Conservation (phyloP, 257 asterid genomes). For the Pogostemon cablin region DNA sequence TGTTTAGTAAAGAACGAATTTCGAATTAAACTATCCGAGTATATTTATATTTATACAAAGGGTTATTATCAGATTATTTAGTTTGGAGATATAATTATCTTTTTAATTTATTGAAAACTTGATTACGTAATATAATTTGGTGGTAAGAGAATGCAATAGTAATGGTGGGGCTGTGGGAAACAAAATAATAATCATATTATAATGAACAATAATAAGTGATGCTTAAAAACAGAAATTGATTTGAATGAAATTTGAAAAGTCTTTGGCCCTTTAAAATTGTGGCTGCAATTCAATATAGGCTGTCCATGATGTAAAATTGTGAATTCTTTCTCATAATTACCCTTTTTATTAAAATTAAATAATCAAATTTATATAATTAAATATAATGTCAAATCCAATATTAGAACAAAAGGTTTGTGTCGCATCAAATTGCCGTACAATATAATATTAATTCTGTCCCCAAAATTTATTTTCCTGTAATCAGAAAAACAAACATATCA, state of each 20-base stretch:
- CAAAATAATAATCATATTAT: neutral
- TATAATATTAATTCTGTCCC: slow-evolving; percentile 33
- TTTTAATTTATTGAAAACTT: neutral
- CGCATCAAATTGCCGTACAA: slow-evolving; percentile 41
- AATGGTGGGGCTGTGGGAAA: neutral
- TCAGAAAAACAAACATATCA: slow-evolving; percentile 40
- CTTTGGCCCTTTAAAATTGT: slow-evolving; percentile 15
- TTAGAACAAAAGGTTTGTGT: slow-evolving; percentile 44
- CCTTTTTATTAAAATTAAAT: neutral
- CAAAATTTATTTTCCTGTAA: slow-evolving; percentile 38
- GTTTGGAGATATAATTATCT: too few species aligned
- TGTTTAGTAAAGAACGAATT: too few species aligned
- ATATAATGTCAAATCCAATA: slow-evolving; percentile 30
- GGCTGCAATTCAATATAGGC: slow-evolving; percentile 31
- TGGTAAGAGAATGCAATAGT: neutral
- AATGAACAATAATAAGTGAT: neutral
- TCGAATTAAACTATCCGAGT: too few species aligned
- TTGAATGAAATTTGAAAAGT: slow-evolving; percentile 32
- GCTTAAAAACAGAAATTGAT: slow-evolving; percentile 5
- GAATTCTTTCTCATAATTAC: slow-evolving; percentile 22
- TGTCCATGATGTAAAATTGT: slow-evolving; percentile 14
- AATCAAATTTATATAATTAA: neutral
- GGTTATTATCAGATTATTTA: too few species aligned
- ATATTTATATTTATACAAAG: too few species aligned
- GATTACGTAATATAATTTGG: neutral